Percentiles rank a stretch among this genome's conserved stretches.
These are phyloP conservation scores for Epichloe gansuensis DNA, from an alignment of 2,329 filamentous ascomycete genomes.

Conservation along the genomic window DNA sequence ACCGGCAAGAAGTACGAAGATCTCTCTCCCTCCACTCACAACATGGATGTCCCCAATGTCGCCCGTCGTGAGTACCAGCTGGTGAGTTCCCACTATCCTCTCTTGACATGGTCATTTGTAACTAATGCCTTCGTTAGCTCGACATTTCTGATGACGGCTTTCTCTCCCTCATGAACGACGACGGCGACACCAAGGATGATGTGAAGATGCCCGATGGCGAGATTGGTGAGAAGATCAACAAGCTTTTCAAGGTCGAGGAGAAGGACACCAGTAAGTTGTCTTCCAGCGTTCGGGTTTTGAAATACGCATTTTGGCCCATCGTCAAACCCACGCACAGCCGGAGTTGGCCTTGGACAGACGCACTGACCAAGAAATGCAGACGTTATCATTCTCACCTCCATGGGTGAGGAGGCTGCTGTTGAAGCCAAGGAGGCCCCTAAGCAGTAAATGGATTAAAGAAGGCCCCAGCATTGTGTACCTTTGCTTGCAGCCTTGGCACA, in stretches of 20 bases:
- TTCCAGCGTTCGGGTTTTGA: background rate
- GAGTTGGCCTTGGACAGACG: background rate
- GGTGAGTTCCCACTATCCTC: constrained; percentile 40
- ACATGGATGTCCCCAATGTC: constrained; percentile 98
- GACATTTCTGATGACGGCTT: constrained; percentile 89
- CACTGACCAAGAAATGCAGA: constrained; percentile 35
- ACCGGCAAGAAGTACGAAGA: constrained; percentile 99
- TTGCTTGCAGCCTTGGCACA: constrained; percentile 15
- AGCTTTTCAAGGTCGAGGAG: constrained; percentile 67
- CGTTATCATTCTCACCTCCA: constrained; percentile 84
- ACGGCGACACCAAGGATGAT: constrained; percentile 84
- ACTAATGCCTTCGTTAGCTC: constrained; percentile 41
- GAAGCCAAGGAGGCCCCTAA: constrained; percentile 85
- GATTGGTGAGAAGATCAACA: constrained; percentile 71
- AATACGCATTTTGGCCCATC: background rate
- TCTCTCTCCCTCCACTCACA: constrained; percentile 92
- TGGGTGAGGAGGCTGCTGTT: constrained; percentile 88
- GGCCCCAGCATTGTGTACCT: constrained; percentile 11
- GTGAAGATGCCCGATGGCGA: constrained; percentile 88
- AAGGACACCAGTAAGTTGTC: constrained; percentile 82
- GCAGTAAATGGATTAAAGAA: constrained; percentile 13
- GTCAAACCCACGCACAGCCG: background rate
- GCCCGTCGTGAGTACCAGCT: constrained; percentile 83
- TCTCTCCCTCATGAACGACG: constrained; percentile 84
- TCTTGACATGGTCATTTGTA: background rate